Base-by-base conservation (phyloP, 2,329 filamentous ascomycete genomes). In the Sarocladium oryzae region DNA sequence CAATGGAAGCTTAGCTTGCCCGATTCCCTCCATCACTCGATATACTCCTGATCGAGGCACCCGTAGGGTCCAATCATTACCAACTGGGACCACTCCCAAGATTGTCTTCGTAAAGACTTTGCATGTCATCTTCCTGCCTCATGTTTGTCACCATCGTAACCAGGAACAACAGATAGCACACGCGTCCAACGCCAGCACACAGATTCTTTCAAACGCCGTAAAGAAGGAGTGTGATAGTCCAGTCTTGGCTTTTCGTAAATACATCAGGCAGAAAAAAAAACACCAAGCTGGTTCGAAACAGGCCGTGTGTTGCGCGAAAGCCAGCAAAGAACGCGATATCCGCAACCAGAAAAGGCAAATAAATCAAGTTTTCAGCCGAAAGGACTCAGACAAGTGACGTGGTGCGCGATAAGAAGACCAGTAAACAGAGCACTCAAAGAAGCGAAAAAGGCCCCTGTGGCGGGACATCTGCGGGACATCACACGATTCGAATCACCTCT, bases 221-320 rank as follows among this genome's bases (percentile, higher is more conserved):
- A 20, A 48, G 10, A 48, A 48, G 28, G 43, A 48, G 43, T 32
- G 43, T 48, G 40, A 13, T 33, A 48, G 43, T 20, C 43, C 16
- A 33, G 26, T 18, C 26, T 30, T 21, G 43, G 21, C 43, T 48
- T 45, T 48, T 48, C 43, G 43, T 48, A 23, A 48, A 48, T 48
- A 48, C 43, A 48, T 48, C 10, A 13, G 20, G 26, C 26, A 24
- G 18, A n/a, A 41, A 20, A 33, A 48, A 33, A 9, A 20, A 13
- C 11, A 21, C 7, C 15, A 21, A 4, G 40, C 21, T 21, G 21
- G 20, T 20, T 26, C 28, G 21, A 48, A 48, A 48, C 13, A 48
- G 5, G 20, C 20, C 10, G 24, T 33, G 21, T 13, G 30, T 7
- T n/a, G 7, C 23, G 4, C 26, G 16, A 20, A 20, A 32, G 43